Evolutionary conservation across 345 rosid species (phyloP), one percentile per base, ranked within the genome.

Genomic region (Draba incana): DNA sequence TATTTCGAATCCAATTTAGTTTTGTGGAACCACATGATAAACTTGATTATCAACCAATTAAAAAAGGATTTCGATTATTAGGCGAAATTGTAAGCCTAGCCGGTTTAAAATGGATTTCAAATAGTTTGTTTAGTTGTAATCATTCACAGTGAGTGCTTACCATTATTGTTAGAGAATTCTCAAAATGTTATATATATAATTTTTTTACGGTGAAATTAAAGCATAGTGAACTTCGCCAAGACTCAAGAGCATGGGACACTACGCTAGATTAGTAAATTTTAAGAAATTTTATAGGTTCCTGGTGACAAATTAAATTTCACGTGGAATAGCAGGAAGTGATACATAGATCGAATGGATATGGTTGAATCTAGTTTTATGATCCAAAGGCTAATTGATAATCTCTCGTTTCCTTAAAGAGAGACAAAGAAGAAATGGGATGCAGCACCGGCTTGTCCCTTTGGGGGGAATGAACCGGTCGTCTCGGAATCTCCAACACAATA

Each of bases 371-470:
- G 2, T 2, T 30, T 25, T 45, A 13, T 24, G 63, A 62, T 37
- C 57, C 8, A 37, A 54, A 11, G 69, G 55, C 63, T 45, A 30
- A 62, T 52, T 33, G 27, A 51, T 61, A 45, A 25, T 46, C 8
- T 38, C 9, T 63, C 58, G 64, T 63, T 71, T 71, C 58, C 70
- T 64, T 71, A 64, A 46, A 46, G 70, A 64, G 52, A 55, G 57
- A 71, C 70, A 57, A 42, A 14, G 37, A 71, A 45, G 70, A 64
- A 37, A 71, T 71, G 70, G 76, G 70, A 46, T 30, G 64, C 64
- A 25, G 64, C 57, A 56, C 52, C 28, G 35, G 51, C 64, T 1
- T 72, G 76, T 63, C 52, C 7, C 69, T 44, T 0, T 15, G 16
- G 56, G 68, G 70, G 51, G 57, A 39, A 33, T 64, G 70, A 35